Conservation (phyloP, 2,329 filamentous ascomycete genomes). For the Alternaria brassicae region DNA sequence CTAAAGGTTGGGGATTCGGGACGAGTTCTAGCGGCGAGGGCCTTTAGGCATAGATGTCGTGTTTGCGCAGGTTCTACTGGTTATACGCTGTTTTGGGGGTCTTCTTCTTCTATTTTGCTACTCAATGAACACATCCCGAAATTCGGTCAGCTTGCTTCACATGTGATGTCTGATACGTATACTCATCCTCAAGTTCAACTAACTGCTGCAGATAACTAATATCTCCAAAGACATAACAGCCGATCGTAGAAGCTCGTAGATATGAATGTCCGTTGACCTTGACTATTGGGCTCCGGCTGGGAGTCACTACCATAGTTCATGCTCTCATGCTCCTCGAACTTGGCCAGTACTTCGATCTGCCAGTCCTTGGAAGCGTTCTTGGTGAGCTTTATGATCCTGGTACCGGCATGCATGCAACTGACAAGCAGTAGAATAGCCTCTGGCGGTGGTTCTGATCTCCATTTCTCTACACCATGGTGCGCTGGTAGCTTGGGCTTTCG, state of each 20-base stretch:
- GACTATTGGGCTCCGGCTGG: conserved; percentile 50
- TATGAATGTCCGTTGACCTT: conserved; percentile 57
- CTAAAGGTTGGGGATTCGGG: neutral
- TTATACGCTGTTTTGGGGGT: neutral
- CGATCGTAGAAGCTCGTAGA: conserved; percentile 82
- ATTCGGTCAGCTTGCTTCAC: neutral
- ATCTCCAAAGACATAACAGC: conserved; percentile 70
- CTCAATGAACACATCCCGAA: neutral
- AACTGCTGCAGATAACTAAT: conserved; percentile 16
- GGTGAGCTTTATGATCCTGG: conserved; percentile 65
- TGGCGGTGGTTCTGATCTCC: conserved; percentile 24
- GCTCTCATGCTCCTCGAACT: conserved; percentile 85
- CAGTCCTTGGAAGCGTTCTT: conserved; percentile 54
- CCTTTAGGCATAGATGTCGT: neutral
- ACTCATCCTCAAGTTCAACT: neutral
- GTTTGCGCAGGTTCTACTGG: neutral
- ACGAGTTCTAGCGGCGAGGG: neutral
- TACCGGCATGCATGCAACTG: conserved; percentile 93
- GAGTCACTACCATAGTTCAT: conserved; percentile 94
- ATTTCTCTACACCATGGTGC: conserved; percentile 22
- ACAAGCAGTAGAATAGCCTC: conserved; percentile 60
- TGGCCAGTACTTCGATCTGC: conserved; percentile 69
- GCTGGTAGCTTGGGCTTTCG: conserved; percentile 20
- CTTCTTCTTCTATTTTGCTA: neutral
- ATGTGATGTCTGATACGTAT: neutral